Evolutionary conservation across 345 rosid species (phyloP).

Genomic region (Syzygium jambos): DNA sequence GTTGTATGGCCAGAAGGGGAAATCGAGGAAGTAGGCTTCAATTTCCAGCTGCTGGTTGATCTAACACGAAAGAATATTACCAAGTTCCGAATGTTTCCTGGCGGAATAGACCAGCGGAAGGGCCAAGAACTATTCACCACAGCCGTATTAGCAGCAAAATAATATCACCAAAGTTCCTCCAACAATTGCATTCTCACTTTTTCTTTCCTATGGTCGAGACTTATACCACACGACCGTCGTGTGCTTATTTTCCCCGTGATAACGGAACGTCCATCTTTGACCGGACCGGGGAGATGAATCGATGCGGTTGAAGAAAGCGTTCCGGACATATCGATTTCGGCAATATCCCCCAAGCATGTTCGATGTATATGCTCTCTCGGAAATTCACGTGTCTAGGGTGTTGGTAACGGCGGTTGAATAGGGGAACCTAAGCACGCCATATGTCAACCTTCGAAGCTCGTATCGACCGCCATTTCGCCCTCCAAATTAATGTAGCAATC

Average conservation of each 20-base stretch:
- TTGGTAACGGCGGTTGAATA: background rate
- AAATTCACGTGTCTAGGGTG: too few relatives aligned
- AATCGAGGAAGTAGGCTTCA: background rate
- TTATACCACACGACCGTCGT: background rate
- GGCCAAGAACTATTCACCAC: background rate
- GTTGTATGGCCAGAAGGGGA: background rate
- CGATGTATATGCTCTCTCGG: background rate
- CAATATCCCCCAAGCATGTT: background rate
- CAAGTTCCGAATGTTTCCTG: background rate
- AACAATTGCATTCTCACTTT: background rate
- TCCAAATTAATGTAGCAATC: background rate
- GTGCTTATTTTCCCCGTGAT: background rate
- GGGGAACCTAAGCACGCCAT: background rate
- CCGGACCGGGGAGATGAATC: too few relatives aligned
- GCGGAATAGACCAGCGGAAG: background rate
- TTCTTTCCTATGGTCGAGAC: background rate
- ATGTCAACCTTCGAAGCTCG: background rate
- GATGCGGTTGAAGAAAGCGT: too few relatives aligned
- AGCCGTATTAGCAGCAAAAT: background rate
- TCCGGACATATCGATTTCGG: too few relatives aligned
- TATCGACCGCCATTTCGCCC: background rate
- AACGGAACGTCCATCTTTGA: rapidly evolving
- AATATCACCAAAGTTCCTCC: background rate
- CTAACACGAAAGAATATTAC: background rate
- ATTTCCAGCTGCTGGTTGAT: background rate